A percentile compares a stretch with the other conserved stretches of the same genome.
Evolutionary conservation across 495 filamentous ascomycete genomes (phyloP).

Genomic region (Cairneyella variabilis): DNA sequence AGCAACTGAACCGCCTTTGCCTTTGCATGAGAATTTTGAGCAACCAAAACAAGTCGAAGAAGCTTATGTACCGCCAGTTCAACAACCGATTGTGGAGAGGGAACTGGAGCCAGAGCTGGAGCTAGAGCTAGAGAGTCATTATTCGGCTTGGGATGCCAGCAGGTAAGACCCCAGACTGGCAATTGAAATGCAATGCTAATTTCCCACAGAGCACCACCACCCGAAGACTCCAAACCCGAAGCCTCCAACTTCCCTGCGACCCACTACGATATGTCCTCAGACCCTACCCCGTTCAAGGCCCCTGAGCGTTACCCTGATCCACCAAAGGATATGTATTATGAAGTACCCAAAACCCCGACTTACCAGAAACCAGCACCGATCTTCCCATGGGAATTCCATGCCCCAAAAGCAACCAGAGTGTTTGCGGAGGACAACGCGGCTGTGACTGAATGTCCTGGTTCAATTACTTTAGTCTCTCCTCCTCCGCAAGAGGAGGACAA

Average conservation of each 20-base stretch:
- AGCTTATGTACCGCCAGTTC: slow-evolving; percentile 20
- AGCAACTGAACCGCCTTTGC: slow-evolving; percentile 23
- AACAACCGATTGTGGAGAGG: slow-evolving; percentile 13
- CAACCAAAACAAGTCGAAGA: slow-evolving; percentile 12
- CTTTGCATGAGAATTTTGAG: slow-evolving; percentile 19
- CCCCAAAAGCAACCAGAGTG: slow-evolving; percentile 64
- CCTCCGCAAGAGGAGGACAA: slow-evolving; percentile 14
- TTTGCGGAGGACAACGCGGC: slow-evolving; percentile 64
- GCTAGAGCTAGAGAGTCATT: slow-evolving; percentile 31
- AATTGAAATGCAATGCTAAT: slow-evolving; percentile 19
- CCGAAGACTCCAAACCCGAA: slow-evolving; percentile 69
- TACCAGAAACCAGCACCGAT: slow-evolving; percentile 57
- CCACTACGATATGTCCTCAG: slow-evolving; percentile 73
- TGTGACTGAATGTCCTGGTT: slow-evolving; percentile 34
- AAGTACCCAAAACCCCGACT: slow-evolving; percentile 60
- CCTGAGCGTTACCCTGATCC: slow-evolving; percentile 75
- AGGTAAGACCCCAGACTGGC: slow-evolving; percentile 39
- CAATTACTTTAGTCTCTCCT: not conserved
- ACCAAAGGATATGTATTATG: slow-evolving; percentile 79
- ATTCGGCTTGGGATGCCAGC: slow-evolving; percentile 63
- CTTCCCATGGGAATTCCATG: slow-evolving; percentile 80
- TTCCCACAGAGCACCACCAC: slow-evolving; percentile 63
- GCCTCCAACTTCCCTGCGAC: slow-evolving; percentile 68
- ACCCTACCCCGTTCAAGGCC: slow-evolving; percentile 65
- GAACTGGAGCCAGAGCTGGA: slow-evolving; percentile 6